Evolutionary conservation across 2,329 filamentous ascomycete species (phyloP).

Genomic region (Botrytis porri): DNA sequence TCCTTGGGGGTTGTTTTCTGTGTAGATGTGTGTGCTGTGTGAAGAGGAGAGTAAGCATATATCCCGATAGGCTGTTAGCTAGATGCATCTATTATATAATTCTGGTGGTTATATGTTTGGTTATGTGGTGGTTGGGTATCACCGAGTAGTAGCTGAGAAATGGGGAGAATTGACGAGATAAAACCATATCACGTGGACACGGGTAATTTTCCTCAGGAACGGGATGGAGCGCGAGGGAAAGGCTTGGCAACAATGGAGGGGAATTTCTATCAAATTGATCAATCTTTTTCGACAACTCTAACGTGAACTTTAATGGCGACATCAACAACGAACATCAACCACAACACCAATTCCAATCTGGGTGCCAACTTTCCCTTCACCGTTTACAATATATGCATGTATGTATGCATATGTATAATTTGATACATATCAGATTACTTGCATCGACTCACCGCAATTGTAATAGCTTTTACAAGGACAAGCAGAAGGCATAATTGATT

Average conservation of each 20-base stretch:
- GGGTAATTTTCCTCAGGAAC: neutral
- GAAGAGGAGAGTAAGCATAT: neutral
- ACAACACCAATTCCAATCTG: neutral
- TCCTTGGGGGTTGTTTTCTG: neutral
- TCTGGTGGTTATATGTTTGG: neutral
- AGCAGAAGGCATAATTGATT: neutral
- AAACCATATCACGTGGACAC: neutral
- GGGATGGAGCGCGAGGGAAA: neutral
- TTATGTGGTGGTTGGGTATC: neutral
- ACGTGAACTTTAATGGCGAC: neutral
- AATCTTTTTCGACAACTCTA: neutral
- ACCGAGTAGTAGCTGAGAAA: neutral
- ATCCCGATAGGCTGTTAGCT: neutral
- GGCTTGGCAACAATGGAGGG: conserved; percentile 1
- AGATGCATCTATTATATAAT: neutral
- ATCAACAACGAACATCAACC: neutral
- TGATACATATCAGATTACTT: conserved; percentile 9
- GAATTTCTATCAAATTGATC: neutral
- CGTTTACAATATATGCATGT: conserved; percentile 7
- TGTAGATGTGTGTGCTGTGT: neutral
- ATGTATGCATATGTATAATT: neutral
- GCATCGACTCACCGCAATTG: conserved; percentile 1
- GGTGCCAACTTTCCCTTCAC: neutral
- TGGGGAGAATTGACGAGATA: neutral
- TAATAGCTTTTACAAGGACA: neutral